Percentiles rank a stretch among this genome's conserved stretches.
Conservation (phyloP, 2,329 filamentous ascomycete species). For the Exophiala sp. region DNA sequence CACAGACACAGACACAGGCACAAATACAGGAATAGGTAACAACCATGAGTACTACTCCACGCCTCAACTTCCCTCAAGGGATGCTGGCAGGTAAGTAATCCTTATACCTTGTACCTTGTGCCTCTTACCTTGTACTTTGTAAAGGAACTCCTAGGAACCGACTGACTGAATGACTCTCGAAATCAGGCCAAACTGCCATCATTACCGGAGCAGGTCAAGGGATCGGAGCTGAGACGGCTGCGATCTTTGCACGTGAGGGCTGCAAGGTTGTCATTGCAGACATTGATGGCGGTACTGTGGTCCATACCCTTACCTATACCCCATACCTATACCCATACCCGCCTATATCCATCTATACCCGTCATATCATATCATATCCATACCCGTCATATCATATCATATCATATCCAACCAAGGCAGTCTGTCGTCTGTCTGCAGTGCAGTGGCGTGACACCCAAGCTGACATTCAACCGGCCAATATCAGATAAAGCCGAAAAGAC, state of each 20-base stretch:
- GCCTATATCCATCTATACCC: no score
- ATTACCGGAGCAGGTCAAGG: slow-evolving; percentile 81
- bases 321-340: no score
- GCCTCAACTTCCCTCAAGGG: slow-evolving; percentile 70
- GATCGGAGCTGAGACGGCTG: slow-evolving; percentile 76
- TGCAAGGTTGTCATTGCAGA: slow-evolving; percentile 78
- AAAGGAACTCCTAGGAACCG: no score
- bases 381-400: no score
- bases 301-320: slow-evolving; percentile 46
- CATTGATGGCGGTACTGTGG: slow-evolving; percentile 72
- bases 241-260: slow-evolving; percentile 77
- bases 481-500: slow-evolving; percentile 1
- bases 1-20: no score
- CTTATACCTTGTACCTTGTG: no score
- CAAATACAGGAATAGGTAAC: no score
- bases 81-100: slow-evolving; percentile 57
- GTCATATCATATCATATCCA: no score
- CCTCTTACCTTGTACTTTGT: no score
- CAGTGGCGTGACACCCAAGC: not conserved
- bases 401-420: no score
- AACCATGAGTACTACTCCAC: slow-evolving; percentile 1
- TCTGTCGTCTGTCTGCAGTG: no score
- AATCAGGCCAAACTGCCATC: slow-evolving; percentile 67
- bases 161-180: no score
- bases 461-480: not conserved